phyloP scores from a whole-genome alignment of 78 protist species.

The Guillardia theta region DNA sequence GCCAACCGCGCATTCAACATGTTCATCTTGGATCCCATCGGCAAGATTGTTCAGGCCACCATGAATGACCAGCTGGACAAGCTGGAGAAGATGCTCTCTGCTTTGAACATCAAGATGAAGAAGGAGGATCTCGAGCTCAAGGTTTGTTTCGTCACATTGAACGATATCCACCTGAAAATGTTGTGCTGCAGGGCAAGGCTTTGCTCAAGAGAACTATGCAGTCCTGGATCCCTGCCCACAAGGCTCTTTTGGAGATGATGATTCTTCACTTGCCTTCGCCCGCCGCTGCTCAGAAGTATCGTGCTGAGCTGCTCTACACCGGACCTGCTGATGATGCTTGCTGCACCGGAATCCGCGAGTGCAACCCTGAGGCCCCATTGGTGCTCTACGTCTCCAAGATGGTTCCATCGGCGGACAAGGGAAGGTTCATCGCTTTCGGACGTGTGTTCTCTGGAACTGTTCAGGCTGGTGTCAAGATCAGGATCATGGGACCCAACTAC shows the following conservation, averaged over 20 bases:
- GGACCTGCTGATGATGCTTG: conserved; percentile 93
- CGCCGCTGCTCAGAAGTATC: conserved; percentile 93
- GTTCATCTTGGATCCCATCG: conserved; percentile 96
- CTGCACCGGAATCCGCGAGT: conserved; percentile 74
- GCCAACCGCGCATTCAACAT: conserved; percentile 89
- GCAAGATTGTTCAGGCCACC: conserved; percentile 82
- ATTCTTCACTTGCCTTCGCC: conserved; percentile 97
- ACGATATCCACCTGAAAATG: no score
- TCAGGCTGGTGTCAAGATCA: conserved; percentile 93
- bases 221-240: conserved; percentile 97
- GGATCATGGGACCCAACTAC: conserved; percentile 98
- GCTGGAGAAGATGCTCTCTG: conserved; percentile 73
- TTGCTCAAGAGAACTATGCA: conserved; percentile 95
- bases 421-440: conserved; percentile 99
- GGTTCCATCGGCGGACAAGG: conserved; percentile 97
- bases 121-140: conserved; percentile 80
- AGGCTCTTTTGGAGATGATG: conserved; percentile 96
- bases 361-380: conserved; percentile 96
- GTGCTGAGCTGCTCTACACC: conserved; percentile 88
- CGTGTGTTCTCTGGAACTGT: conserved; percentile 98
- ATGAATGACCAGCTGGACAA: conserved; percentile 84
- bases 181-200: conserved; percentile 80
- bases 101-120: conserved; percentile 78
- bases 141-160: no score
- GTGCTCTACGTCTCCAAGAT: conserved; percentile 98